Percentiles rank a stretch among this genome's conserved stretches.
Evolutionary conservation across 805 yeast species (phyloP).

Genomic region (Yarrowia phangngaensis): DNA sequence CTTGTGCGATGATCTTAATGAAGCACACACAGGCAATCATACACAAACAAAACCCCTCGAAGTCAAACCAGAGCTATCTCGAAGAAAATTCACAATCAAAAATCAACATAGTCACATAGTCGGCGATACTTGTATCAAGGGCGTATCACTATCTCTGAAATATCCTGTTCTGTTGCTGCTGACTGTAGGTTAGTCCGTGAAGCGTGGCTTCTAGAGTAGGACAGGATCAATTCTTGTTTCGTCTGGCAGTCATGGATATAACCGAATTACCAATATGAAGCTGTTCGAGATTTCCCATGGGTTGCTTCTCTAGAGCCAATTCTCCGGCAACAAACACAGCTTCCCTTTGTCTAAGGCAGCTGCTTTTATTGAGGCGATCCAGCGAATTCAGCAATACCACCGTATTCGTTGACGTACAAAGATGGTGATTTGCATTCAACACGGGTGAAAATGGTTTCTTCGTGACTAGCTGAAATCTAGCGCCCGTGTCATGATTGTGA

Average conservation of each 20-base stretch:
- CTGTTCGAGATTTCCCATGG: conserved; percentile 17
- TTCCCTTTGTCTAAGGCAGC: conserved; percentile 23
- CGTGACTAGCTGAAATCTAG: conserved; percentile 9
- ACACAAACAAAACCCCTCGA: no score
- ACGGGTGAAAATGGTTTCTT: no score
- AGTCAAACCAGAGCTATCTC: no score
- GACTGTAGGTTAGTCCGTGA: conserved; percentile 19
- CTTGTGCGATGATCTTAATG: no score
- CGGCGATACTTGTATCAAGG: conserved; percentile 23
- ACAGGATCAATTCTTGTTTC: conserved; percentile 27
- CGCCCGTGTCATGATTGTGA: conserved; percentile 51
- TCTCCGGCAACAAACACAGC: conserved; percentile 7
- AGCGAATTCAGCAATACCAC: conserved; percentile 6
- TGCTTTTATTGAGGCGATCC: conserved; percentile 19
- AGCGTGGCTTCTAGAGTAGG: conserved; percentile 17
- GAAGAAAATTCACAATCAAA: no score
- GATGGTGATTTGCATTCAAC: conserved; percentile 23
- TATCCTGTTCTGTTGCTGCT: conserved; percentile 16
- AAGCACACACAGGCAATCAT: no score
- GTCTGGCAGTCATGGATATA: conserved; percentile 32
- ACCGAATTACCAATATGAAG: conserved; percentile 26
- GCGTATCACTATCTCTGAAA: conserved; percentile 17
- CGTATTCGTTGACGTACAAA: conserved; percentile 8
- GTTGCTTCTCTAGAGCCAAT: conserved; percentile 23
- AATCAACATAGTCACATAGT: conserved; percentile 20